Evolutionary conservation across 108 stramenopile species (phyloP).

Genomic region (Cyclotella kingstonii): DNA sequence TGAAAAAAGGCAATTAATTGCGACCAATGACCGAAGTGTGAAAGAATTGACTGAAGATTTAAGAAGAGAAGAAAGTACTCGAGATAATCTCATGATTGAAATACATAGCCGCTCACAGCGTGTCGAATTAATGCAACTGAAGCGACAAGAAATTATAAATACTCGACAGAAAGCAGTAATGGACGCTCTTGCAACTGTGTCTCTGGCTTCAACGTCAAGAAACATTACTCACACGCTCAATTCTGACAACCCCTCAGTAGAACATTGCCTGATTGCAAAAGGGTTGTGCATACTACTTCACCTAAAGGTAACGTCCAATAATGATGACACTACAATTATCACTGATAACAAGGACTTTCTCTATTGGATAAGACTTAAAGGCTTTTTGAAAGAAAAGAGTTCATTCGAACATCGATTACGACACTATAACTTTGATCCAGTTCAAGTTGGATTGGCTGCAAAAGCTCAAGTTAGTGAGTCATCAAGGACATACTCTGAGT

Average conservation of each 20-base stretch:
- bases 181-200: constrained; percentile 5
- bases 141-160: constrained; percentile 5
- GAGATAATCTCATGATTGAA: neutral
- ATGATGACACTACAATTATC: neutral
- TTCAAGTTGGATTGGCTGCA: constrained; percentile 12
- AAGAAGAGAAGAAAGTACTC: neutral
- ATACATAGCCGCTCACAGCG: neutral
- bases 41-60: neutral
- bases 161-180: constrained; percentile 6
- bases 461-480: constrained; percentile 16
- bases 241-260: neutral
- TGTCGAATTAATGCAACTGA: neutral
- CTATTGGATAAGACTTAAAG: constrained; percentile 12
- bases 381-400: neutral
- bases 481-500: constrained; percentile 12
- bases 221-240: constrained; percentile 4
- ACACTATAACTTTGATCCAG: constrained; percentile 20
- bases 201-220: constrained; percentile 10
- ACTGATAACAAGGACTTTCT: neutral
- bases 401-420: constrained; percentile 14
- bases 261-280: constrained; percentile 19
- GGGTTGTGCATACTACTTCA: constrained; percentile 17
- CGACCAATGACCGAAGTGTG: constrained; percentile 1
- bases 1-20: neutral
- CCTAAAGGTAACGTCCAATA: neutral